Evolutionary conservation across 2,329 filamentous ascomycete genomes (phyloP), one percentile per base, ranked within the genome.

Genomic region (Fusarium armeniacum): DNA sequence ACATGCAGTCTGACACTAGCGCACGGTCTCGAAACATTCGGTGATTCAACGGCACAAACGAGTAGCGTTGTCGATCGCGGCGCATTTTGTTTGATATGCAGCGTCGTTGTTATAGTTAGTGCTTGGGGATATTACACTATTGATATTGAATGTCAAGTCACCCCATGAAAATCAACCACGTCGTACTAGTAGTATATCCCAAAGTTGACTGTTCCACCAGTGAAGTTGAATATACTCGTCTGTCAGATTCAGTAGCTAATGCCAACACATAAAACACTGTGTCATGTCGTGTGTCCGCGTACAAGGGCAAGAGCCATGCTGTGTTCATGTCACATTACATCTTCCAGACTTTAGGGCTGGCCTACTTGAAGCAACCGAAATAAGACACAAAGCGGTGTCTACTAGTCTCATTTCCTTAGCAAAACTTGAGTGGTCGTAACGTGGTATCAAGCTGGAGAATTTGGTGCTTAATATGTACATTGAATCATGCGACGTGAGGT

Each of bases 361-460:
- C 58, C 58, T 57, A 59, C 66, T 62, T 58, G 47, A 58, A 50
- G 33, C 62, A 72, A 57, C 62, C 69, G 62, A 67, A 61, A 69
- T 61, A 73, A 71, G 67, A 68, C 70, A 58, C 40, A 36, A 47
- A 56, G 58, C 64, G 44, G 58, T 58, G 60, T 41, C 62, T 30
- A 62, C 62, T 38, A 63, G 55, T 60, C 62, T 71, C 62, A 71
- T 71, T 71, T 68, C 67, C 60, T 58, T n/a, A 40, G 35, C 24
- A 65, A 32, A 46, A 33, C 20, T 53, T 57, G 56, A 50, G 63
- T 57, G 50, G 59, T 35, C 43, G 52, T 51, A 57, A 43, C 54
- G 38, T 55, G 44, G 62, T 52, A 71, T 58, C 40, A 38, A 49
- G 51, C 52, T 52, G 51, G 52, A 56, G 33, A 56, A 51, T 46